Conservation (phyloP, 345 rosid species). For the Dimocarpus longan region DNA sequence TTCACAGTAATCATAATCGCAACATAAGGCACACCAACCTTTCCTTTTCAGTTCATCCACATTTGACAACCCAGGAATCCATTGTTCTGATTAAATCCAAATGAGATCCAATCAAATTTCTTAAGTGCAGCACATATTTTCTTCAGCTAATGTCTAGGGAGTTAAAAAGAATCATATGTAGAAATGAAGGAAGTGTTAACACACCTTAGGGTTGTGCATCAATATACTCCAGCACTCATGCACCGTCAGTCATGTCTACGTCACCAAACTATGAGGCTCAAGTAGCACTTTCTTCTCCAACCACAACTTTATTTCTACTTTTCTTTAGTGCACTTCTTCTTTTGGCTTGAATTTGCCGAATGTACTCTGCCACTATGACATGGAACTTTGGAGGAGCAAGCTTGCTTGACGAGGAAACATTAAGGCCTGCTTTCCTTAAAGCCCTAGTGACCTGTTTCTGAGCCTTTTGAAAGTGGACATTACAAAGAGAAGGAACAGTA, state of each 20-base stretch:
- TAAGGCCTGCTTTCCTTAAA: constrained; percentile 73
- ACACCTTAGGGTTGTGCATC: constrained; percentile 7
- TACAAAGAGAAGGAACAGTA: constrained; percentile 56
- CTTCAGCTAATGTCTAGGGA: not conserved
- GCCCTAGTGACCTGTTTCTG: constrained; percentile 64
- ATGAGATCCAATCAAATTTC: not conserved
- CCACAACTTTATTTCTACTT: constrained; percentile 30
- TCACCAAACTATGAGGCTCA: constrained; percentile 17
- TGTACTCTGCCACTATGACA: constrained; percentile 68
- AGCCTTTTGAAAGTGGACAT: constrained; percentile 67
- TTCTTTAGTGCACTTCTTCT: constrained; percentile 48
- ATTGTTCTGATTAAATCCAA: not conserved
- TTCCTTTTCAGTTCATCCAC: not conserved
- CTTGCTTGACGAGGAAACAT: constrained; percentile 57
- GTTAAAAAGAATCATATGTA: not conserved
- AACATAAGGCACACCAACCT: not conserved
- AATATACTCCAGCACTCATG: constrained; percentile 11
- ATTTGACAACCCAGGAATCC: not conserved
- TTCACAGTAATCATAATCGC: not conserved
- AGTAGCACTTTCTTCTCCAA: constrained; percentile 43
- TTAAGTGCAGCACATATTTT: not conserved
- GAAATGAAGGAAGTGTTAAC: not conserved
- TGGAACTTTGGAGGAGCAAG: constrained; percentile 78
- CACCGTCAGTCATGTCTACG: not conserved
- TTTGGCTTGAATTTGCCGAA: constrained; percentile 70